Evolutionary conservation across 164 flowering plant species (phyloP).

Genomic region (grape (Vitis vinifera)): ASM3070453v1 NC_081819.1:21906001-21906500

Average conservation of each 20-base stretch:
- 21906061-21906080: not conserved
- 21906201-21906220: slow-evolving; percentile 38
- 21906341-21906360: slow-evolving; percentile 46
- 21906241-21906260: slow-evolving; percentile 43
- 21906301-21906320: slow-evolving; percentile 42
- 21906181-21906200: slow-evolving; percentile 23
- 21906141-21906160: slow-evolving; percentile 11
- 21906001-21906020: slow-evolving; percentile 26
- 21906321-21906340: slow-evolving; percentile 33
- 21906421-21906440: not conserved
- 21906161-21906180: slow-evolving; percentile 10
- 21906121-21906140: slow-evolving; percentile 10
- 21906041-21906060: not conserved
- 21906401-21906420: slow-evolving; percentile 36
- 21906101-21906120: not conserved
- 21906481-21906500: slow-evolving; percentile 38
- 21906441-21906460: slow-evolving; percentile 31
- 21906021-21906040: slow-evolving; percentile 1
- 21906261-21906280: slow-evolving; percentile 32
- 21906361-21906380: slow-evolving; percentile 54
- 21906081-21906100: not conserved
- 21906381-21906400: slow-evolving; percentile 60
- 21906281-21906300: slow-evolving; percentile 28
- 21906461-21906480: slow-evolving; percentile 54
- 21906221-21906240: slow-evolving; percentile 30